Base-by-base conservation (phyloP, 371 early-diverging fungal genomes). In the Actinomucor elegans region DNA sequence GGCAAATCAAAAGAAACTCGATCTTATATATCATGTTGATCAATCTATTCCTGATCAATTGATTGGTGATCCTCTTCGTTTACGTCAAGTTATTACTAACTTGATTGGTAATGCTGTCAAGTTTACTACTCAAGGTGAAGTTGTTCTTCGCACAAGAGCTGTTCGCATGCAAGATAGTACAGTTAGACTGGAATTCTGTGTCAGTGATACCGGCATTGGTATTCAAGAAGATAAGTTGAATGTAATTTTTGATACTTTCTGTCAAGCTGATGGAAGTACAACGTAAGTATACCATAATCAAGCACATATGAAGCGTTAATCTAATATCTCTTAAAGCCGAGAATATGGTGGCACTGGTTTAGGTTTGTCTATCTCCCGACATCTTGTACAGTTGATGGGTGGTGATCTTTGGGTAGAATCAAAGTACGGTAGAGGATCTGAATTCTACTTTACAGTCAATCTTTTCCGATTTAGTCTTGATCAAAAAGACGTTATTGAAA, bases 31-130 rank as follows among this genome's bases (percentile, higher is more conserved):
- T 46, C 71, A 81, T 38, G 83, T 87, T 27, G 82, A 89, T 23
- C 72, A 80, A 26, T 69, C 74, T 14, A 83, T 87, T 51, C 89
- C 89, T 0, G 86, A 87, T 47, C 76, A 81, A 48, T 49, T 89
- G 3, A 71, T 90, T n/a, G 88, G 89, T 35, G 94, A 93, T 67
- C 87, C 88, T 27, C 70, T 84, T 27, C 76, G 93, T 20, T 62
- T 91, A 21, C 73, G 84, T 29, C 93, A 93, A 64, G 84, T 93
- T 18, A 80, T 93, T 53, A 92, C 89, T 12, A 89, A 93, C 47
- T 66, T 93, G n/a, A 87, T 89, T 20, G 89, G 89, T 37, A 90
- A 94, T 58, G 90, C 94, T n/a, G 80, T 94, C 57, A 92, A 92
- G 67, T 92, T 92, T 49, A 92, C 92, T 15, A 82, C 81, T 0